A percentile compares a stretch with the other conserved stretches of the same genome.
Evolutionary conservation across 306 rosid genomes (phyloP).

Genomic region (Echinosophora koreensis): DNA sequence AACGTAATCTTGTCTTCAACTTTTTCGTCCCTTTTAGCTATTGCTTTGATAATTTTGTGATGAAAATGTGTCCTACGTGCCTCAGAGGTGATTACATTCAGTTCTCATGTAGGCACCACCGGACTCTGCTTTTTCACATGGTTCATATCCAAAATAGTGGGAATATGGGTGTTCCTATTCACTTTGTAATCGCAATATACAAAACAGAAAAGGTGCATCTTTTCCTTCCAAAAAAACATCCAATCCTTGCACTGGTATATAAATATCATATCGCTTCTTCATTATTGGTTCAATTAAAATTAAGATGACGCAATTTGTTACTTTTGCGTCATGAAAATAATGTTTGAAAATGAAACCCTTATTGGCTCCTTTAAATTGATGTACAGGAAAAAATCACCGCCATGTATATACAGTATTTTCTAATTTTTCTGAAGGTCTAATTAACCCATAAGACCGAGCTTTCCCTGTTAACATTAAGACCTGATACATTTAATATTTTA

Average conservation of each 20-base stretch:
- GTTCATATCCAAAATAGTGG: constrained; percentile 57
- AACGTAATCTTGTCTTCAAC: constrained; percentile 57
- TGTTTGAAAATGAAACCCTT: constrained; percentile 48
- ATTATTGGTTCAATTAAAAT: constrained; percentile 44
- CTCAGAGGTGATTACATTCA: constrained; percentile 39
- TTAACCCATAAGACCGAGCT: not conserved
- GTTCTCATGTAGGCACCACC: constrained; percentile 54
- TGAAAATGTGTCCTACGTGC: constrained; percentile 55
- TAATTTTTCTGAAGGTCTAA: not conserved
- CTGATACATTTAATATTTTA: no score
- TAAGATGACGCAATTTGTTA: not conserved
- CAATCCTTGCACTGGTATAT: constrained; percentile 42
- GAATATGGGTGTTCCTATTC: constrained; percentile 45
- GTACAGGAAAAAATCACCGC: constrained; percentile 2
- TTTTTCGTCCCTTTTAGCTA: constrained; percentile 36
- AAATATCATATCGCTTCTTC: constrained; percentile 31
- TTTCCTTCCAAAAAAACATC: constrained; percentile 34
- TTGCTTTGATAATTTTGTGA: constrained; percentile 44
- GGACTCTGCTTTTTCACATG: constrained; percentile 42
- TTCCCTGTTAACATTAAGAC: not conserved
- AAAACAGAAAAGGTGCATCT: constrained; percentile 26
- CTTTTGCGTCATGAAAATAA: constrained; percentile 33
- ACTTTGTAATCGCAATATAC: constrained; percentile 37
- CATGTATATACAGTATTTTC: constrained; percentile 26
- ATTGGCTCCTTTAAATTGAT: not conserved